A percentile compares a stretch with the other conserved stretches of the same genome.
Evolutionary conservation across 306 rosid genomes (phyloP).

Genomic region (Prunus mongolica): DNA sequence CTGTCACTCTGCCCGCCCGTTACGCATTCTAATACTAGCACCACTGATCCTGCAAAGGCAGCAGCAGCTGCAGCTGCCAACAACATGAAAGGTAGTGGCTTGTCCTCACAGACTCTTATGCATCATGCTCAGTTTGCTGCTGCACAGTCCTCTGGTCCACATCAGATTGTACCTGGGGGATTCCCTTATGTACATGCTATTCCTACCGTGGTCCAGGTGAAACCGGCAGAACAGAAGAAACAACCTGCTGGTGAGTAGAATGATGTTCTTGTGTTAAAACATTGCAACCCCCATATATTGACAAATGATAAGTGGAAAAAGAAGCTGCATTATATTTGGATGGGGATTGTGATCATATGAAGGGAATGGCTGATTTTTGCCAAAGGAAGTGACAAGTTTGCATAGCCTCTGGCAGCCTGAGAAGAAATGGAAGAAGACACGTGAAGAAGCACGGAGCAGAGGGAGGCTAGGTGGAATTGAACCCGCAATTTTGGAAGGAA

Average conservation of each 20-base stretch:
- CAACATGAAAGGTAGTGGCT: conserved; percentile 51
- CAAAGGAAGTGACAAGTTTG: conserved; percentile 15
- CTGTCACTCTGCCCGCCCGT: conserved; percentile 44
- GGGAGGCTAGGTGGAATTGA: conserved; percentile 23
- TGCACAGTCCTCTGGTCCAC: conserved; percentile 59
- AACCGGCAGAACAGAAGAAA: conserved; percentile 91
- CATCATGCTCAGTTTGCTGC: conserved; percentile 66
- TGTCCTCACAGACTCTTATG: conserved; percentile 55
- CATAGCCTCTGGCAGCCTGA: conserved; percentile 26
- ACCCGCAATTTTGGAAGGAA: conserved; percentile 57
- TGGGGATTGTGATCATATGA: conserved; percentile 30
- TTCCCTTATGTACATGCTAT: conserved; percentile 62
- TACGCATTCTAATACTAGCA: conserved; percentile 25
- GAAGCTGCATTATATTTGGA: neutral
- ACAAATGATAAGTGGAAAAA: conserved; percentile 1
- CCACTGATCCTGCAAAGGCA: conserved; percentile 51
- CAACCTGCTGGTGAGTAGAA: conserved; percentile 95
- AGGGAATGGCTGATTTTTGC: conserved; percentile 23
- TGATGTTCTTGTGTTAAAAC: conserved; percentile 11
- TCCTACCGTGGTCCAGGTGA: conserved; percentile 68
- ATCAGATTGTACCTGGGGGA: conserved; percentile 54
- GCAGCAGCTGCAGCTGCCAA: conserved; percentile 39
- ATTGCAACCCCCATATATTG: conserved; percentile 20
- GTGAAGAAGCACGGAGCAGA: conserved; percentile 13
- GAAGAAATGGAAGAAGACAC: conserved; percentile 26